Conservation (phyloP, 129 eudicot genomes). For the Glebionis coronaria region DNA sequence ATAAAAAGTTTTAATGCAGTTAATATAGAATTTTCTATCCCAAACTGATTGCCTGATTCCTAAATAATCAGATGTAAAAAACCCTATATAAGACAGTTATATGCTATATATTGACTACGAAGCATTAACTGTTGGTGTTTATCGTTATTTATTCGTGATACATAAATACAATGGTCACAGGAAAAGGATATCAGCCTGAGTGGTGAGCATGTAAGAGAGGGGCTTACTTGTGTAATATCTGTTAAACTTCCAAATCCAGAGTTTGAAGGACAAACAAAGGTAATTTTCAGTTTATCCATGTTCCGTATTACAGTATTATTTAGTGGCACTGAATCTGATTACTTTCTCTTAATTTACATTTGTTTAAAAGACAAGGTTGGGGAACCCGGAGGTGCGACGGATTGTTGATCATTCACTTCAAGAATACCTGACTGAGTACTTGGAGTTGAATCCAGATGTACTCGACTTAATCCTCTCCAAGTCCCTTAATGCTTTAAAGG, state of each 20-base stretch:
- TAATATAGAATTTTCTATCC: not conserved
- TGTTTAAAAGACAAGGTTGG: conserved; percentile 74
- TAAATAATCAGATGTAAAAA: too few relatives aligned
- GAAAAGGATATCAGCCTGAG: conserved; percentile 86
- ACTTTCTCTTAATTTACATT: conserved; percentile 11
- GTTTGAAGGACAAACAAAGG: conserved; percentile 99
- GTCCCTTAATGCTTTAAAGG: conserved; percentile 94
- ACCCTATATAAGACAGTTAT: not conserved
- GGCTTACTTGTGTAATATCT: conserved; percentile 88
- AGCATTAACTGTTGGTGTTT: conserved; percentile 3
- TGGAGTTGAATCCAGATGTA: conserved; percentile 96
- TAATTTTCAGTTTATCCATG: conserved; percentile 12
- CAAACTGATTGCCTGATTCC: too few relatives aligned
- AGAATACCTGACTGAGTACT: conserved; percentile 79
- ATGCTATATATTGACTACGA: not conserved
- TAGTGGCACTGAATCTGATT: conserved; percentile 1
- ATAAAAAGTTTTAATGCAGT: not conserved
- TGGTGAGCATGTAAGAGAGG: conserved; percentile 97
- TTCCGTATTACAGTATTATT: not conserved
- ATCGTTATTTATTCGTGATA: not conserved
- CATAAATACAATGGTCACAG: conserved; percentile 35
- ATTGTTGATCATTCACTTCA: conserved; percentile 83
- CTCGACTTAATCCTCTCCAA: conserved; percentile 80
- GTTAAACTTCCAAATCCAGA: conserved; percentile 97
- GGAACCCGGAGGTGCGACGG: conserved; percentile 92